Conservation (phyloP, 2,329 filamentous ascomycete genomes). For the Pseudomassariella vexata region DNA sequence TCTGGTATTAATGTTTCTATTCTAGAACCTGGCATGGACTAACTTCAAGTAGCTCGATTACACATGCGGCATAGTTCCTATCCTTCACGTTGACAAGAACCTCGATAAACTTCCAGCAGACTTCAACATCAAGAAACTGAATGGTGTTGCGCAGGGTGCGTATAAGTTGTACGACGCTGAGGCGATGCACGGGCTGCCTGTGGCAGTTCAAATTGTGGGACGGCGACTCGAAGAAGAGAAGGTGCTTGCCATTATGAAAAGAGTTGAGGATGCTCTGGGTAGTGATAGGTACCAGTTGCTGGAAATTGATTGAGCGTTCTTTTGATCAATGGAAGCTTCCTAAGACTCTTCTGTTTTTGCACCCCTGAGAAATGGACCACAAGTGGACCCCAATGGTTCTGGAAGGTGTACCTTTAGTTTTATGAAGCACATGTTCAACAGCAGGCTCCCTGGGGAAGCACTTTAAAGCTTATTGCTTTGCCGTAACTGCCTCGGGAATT, state of each 20-base stretch:
- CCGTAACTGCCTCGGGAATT: too few relatives aligned
- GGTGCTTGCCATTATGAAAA: slow-evolving; percentile 74
- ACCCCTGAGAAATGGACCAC: too few relatives aligned
- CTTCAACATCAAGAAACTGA: slow-evolving; percentile 60
- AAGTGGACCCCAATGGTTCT: too few relatives aligned
- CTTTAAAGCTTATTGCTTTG: too few relatives aligned
- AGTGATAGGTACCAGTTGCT: slow-evolving; percentile 47
- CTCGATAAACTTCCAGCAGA: slow-evolving; percentile 59
- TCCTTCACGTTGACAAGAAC: slow-evolving; percentile 72
- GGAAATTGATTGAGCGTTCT: slow-evolving; percentile 41
- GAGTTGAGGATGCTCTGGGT: slow-evolving; percentile 68
- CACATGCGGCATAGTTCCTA: slow-evolving; percentile 72
- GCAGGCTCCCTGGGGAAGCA: too few relatives aligned
- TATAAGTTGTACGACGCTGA: slow-evolving; percentile 80
- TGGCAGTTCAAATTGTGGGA: slow-evolving; percentile 80
- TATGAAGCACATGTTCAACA: too few relatives aligned
- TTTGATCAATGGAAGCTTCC: too few relatives aligned
- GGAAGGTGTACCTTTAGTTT: too few relatives aligned
- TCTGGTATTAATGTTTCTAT: too few relatives aligned
- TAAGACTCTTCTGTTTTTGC: too few relatives aligned
- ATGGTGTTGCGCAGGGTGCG: slow-evolving; percentile 74
- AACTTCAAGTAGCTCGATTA: slow-evolving; percentile 65
- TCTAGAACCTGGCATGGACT: slow-evolving; percentile 4
- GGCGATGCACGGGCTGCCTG: slow-evolving; percentile 82
- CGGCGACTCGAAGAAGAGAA: slow-evolving; percentile 81